A percentile compares a stretch with the other conserved stretches of the same genome.
Evolutionary conservation across 164 flowering plant genomes (phyloP).

Genomic region (Berberis vulgaris): DNA sequence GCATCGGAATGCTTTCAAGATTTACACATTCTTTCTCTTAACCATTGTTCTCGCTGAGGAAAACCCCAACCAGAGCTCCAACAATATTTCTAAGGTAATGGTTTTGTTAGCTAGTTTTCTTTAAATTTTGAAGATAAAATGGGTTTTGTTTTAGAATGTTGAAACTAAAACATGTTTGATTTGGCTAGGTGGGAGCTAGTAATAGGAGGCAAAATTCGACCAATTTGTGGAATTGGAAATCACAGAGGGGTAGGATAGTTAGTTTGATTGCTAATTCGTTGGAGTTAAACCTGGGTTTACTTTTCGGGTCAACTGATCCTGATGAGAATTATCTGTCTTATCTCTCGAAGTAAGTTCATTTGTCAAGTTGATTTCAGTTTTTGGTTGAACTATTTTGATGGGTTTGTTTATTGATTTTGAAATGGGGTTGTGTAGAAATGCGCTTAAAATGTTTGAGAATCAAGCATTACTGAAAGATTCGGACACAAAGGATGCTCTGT

Average conservation of each 20-base stretch:
- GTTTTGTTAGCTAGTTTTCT: neutral
- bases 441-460: constrained; percentile 72
- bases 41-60: constrained; percentile 53
- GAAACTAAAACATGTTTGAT: constrained; percentile 1
- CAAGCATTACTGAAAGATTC: constrained; percentile 50
- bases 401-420: neutral
- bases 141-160: constrained; percentile 3
- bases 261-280: constrained; percentile 75
- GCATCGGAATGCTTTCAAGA: constrained; percentile 75
- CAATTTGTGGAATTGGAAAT: constrained; percentile 85
- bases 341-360: constrained; percentile 55
- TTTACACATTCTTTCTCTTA: constrained; percentile 73
- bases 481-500: constrained; percentile 73
- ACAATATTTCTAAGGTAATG: constrained; percentile 45
- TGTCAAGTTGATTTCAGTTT: neutral
- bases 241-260: constrained; percentile 65
- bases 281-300: constrained; percentile 74
- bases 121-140: neutral
- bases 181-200: constrained; percentile 34
- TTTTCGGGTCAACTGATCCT: constrained; percentile 78
- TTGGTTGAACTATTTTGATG: neutral
- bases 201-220: constrained; percentile 45
- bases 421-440: constrained; percentile 40
- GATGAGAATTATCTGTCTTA: constrained; percentile 85
- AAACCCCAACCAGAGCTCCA: constrained; percentile 18